Evolutionary conservation across 441 rosid species (phyloP), one percentile per base, ranked within the genome.

Genomic region (Geranium incanum): DNA sequence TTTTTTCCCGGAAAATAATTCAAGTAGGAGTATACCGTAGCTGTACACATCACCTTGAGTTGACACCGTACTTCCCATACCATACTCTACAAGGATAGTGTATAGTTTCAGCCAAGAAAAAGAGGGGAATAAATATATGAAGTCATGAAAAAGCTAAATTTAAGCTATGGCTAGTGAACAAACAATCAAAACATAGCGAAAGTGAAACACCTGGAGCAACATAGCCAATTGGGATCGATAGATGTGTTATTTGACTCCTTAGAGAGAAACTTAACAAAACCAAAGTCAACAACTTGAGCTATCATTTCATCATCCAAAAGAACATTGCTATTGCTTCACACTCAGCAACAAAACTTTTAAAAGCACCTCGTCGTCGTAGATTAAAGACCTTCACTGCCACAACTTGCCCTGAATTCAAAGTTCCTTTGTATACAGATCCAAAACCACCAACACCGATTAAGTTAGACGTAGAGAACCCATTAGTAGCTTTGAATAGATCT

Each of bases 341-440:
- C 55, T 74, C 77, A 21, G 69, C 72, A 23, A 45, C 9, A 69
- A 68, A 74, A 37, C 72, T 74, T 37, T 69, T 36, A 33, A 23
- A 36, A 8, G 66, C 76, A 69, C 72, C 76, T 6, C 23, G 23
- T 63, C 4, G 13, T 21, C 48, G 36, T 16, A 68, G 72, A 43
- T 74, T 62, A 21, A 74, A 45, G 45, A 69, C 66, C 69, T 74
- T 69, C 7, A 74, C 69, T 7, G 72, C 72, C 1, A 69, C 63
- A 16, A 1, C 21, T 19, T 66, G 55, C 41, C 45, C 65, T 3
- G 45, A 19, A 15, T 9, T 13, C 13, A 74, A 63, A 36, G 36
- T 69, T 33, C 68, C 77, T 74, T 63, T 69, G 18, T 43, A 74
- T 1, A 74, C 69, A 16, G 55, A 68, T 16, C 72, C 69, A 36